Evolutionary conservation across 2,329 filamentous ascomycete species (phyloP), one percentile per base, ranked within the genome.

Genomic region (Aspergillus proliferans): DNA sequence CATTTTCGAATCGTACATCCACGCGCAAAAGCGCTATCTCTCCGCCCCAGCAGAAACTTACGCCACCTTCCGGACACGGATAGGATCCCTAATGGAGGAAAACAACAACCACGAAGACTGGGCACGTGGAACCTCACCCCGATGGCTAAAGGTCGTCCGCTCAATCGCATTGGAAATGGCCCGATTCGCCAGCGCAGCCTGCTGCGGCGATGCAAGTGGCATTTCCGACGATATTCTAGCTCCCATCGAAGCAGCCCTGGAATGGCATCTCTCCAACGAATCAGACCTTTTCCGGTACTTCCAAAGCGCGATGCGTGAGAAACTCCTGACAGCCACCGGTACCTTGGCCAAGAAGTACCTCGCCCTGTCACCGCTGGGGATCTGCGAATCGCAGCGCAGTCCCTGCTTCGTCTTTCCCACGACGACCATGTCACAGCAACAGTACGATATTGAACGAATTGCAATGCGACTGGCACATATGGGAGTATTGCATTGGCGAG

Each of bases 401-500:
- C 50, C 60, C 40, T 18, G 8, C 15, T 19, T 19, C 38, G 10
- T 6, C 38, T 19, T 19, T 2, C 53, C 60, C 6, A 52, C 55
- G 9, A 43, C 55, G 0, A 52, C 61, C 4, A 45, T 50, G 18
- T 47, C 58, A 1, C 57, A 66, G 18, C 63, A 65, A 33, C 62
- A 65, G 28, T 58, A 61, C 28, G 65, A 68, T 48, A 56, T 71
- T 3, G 68, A 72, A 45, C 62, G 65, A 50, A 81, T 95, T 66
- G 83, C 88, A 1, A 85, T 84, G 41, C 83, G 88, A 42, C 77
- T 95, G 45, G 85, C 88, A 5, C 92, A 96, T 62, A 82, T 96
- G 41, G 83, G 87, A 12, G 78, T 93, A 5, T 72, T 97, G 21
- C 90, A 96, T 69, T 96, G 91, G 90, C 81, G 88, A 44, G 86